Conservation (phyloP, 139 green algal species). For the Gonium pectorale region DNA sequence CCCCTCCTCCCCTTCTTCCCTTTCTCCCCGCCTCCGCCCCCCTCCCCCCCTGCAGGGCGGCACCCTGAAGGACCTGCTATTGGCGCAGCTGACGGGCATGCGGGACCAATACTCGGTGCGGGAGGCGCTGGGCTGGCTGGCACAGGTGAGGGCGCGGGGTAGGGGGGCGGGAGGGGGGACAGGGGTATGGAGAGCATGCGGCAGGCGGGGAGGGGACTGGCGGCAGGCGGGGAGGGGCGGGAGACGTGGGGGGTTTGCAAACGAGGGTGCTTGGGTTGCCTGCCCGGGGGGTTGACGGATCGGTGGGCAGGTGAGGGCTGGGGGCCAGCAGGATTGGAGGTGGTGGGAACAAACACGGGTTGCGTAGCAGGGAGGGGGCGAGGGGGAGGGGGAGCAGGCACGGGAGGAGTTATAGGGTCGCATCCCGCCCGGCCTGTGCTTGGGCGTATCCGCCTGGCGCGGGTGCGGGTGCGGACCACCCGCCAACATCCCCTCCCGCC, state of each 20-base stretch:
- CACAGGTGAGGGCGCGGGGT: slow-evolving; percentile 6
- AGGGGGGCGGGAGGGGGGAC: not conserved
- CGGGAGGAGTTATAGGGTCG: too few relatives aligned
- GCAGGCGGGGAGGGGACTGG: not conserved
- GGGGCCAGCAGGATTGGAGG: too few relatives aligned
- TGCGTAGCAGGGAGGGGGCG: too few relatives aligned
- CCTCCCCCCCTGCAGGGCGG: slow-evolving; percentile 4
- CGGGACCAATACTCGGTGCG: slow-evolving; percentile 6
- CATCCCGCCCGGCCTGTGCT: too few relatives aligned
- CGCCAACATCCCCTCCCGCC: not conserved
- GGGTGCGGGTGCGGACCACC: too few relatives aligned
- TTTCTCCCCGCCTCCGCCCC: not conserved
- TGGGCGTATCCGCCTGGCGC: too few relatives aligned
- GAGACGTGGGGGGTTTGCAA: not conserved
- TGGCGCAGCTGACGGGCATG: slow-evolving; percentile 11
- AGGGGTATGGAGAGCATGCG: not conserved
- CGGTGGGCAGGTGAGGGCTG: too few relatives aligned
- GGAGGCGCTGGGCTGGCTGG: slow-evolving; percentile 38
- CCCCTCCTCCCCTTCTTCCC: not conserved
- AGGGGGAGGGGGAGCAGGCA: too few relatives aligned
- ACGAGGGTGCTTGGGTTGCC: too few relatives aligned
- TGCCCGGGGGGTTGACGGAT: too few relatives aligned
- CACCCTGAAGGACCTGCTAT: slow-evolving; percentile 38
- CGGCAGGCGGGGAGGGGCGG: not conserved
- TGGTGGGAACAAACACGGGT: too few relatives aligned